Evolutionary conservation across 495 filamentous ascomycete species (phyloP).

Genomic region (Penicillium lividum): DNA sequence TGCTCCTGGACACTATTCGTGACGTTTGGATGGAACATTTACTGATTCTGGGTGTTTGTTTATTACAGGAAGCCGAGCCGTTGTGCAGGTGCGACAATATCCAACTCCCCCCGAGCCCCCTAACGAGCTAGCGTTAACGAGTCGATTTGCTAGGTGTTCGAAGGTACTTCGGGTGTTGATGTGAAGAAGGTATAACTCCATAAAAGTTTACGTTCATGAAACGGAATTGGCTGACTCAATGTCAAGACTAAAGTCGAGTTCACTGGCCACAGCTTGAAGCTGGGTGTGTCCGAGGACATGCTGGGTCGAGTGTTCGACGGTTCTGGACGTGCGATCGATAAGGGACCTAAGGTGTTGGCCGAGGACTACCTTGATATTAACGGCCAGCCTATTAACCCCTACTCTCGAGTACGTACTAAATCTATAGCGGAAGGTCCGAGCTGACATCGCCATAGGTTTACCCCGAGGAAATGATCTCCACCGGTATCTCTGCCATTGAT

Average conservation of each 20-base stretch:
- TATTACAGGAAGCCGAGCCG: constrained; percentile 74
- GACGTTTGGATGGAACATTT: background rate
- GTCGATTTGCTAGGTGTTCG: constrained; percentile 73
- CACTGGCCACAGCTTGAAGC: constrained; percentile 92
- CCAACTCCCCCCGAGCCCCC: constrained; percentile 9
- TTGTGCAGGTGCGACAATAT: constrained; percentile 70
- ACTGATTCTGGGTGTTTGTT: constrained; percentile 15
- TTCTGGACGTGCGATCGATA: constrained; percentile 95
- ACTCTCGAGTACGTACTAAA: constrained; percentile 70
- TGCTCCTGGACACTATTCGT: background rate
- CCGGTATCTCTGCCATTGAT: constrained; percentile 98
- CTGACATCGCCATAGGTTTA: constrained; percentile 66
- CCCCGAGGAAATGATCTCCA: constrained; percentile 99
- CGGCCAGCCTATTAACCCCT: constrained; percentile 98
- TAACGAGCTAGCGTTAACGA: constrained; percentile 25
- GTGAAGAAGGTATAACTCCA: constrained; percentile 80
- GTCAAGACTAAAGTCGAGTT: constrained; percentile 91
- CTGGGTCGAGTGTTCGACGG: constrained; percentile 98
- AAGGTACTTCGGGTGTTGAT: constrained; percentile 95
- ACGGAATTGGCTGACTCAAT: constrained; percentile 24
- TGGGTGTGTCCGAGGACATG: constrained; percentile 99
- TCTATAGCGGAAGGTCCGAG: background rate
- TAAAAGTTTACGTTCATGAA: background rate
- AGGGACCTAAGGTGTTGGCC: constrained; percentile 95
- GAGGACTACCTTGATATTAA: constrained; percentile 99